Conservation (phyloP, 192 early-diverging fungal species). For the Coemansia javaensis region DNA sequence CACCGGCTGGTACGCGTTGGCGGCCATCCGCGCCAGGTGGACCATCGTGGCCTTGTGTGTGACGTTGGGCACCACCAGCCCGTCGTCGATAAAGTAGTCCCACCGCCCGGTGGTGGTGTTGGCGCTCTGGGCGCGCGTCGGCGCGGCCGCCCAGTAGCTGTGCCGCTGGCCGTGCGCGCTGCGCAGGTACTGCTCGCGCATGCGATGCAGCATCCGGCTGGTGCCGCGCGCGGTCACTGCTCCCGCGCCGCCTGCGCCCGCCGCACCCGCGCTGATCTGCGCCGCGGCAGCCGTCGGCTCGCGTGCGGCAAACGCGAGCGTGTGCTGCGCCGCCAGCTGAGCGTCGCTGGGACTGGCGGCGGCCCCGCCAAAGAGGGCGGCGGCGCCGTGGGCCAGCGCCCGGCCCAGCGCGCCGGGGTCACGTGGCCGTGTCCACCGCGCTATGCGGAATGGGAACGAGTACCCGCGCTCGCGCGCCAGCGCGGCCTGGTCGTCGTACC, state of each 20-base stretch:
- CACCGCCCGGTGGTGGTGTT: constrained; percentile 15
- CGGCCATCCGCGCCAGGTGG: constrained; percentile 73
- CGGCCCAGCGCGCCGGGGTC: background rate
- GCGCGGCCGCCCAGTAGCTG: constrained; percentile 37
- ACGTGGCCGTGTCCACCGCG: constrained; percentile 13
- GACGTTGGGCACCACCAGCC: constrained; percentile 63
- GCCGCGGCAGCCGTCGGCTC: constrained; percentile 1
- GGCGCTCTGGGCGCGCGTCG: background rate
- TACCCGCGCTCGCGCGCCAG: constrained; percentile 32
- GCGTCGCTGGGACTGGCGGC: background rate
- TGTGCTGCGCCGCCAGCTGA: constrained; percentile 9
- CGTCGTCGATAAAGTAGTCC: constrained; percentile 48
- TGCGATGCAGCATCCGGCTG: constrained; percentile 20
- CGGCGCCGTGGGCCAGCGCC: no score
- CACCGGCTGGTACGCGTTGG: constrained; percentile 75
- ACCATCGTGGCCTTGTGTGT: constrained; percentile 68
- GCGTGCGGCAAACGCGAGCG: constrained; percentile 9
- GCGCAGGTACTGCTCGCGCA: constrained; percentile 28
- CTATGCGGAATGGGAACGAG: constrained; percentile 38
- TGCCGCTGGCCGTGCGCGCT: constrained; percentile 27
- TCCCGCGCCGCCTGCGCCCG: background rate
- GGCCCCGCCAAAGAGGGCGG: background rate
- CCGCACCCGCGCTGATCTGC: background rate
- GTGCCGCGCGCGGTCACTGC: constrained; percentile 21
- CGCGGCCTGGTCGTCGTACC: constrained; percentile 45